phyloP scores from a whole-genome alignment of 768 basidiomycete genomes.

The Pholiota conissans region DNA sequence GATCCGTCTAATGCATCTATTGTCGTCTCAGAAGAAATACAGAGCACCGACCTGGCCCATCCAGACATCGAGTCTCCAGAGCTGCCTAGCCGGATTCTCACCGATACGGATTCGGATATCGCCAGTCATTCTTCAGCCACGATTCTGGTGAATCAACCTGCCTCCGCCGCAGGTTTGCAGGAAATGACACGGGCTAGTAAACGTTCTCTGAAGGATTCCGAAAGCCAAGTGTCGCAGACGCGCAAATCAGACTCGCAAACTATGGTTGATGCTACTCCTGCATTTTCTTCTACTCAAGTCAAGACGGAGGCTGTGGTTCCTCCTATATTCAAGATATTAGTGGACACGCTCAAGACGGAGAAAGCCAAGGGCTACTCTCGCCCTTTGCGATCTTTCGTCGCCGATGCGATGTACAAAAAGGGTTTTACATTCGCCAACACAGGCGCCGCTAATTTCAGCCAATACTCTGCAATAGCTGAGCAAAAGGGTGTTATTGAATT shows the following conservation, averaged over 20 bases:
- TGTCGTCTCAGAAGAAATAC: neutral
- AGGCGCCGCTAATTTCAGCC: slow-evolving; percentile 39
- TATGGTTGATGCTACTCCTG: neutral
- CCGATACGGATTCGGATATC: neutral
- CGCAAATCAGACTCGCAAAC: neutral
- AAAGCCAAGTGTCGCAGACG: neutral
- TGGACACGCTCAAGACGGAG: slow-evolving; percentile 30
- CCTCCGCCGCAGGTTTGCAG: neutral
- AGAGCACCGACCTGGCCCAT: neutral
- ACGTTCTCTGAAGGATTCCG: neutral
- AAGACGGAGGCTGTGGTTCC: neutral
- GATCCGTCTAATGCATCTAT: neutral
- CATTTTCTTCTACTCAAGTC: neutral
- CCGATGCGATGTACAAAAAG: slow-evolving; percentile 28
- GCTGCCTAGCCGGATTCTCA: neutral
- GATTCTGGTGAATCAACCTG: neutral
- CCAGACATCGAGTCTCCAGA: neutral
- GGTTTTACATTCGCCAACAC: slow-evolving; percentile 34
- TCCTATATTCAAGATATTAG: slow-evolving; percentile 31
- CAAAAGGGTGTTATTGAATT: slow-evolving; percentile 37
- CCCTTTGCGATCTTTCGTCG: slow-evolving; percentile 40
- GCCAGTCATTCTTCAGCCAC: neutral
- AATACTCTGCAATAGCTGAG: slow-evolving; percentile 39
- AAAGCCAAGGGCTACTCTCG: slow-evolving; percentile 29
- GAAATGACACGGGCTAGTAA: too few relatives aligned